Evolutionary conservation across 371 early-diverging fungal genomes (phyloP).

Genomic region (Coemansia sp.): DNA sequence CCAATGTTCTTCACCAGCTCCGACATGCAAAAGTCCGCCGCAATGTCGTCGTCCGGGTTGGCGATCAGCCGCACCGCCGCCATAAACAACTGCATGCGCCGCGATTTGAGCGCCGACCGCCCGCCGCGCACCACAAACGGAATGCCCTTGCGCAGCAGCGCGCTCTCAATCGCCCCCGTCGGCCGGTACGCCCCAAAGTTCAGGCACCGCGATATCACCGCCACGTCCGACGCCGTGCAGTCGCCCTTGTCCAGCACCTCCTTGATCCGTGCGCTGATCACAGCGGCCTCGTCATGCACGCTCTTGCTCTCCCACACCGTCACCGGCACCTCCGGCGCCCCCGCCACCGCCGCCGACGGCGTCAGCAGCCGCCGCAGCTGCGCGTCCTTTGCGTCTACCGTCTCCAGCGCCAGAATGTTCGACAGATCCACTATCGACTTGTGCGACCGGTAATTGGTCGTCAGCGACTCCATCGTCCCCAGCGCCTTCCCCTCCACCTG

Average conservation of each 20-base stretch:
- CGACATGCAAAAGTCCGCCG: conserved; percentile 54
- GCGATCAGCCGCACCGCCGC: conserved; percentile 54
- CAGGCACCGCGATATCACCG: conserved; percentile 54
- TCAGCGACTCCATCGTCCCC: conserved; percentile 50
- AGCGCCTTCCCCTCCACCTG: conserved; percentile 22
- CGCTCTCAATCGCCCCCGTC: conserved; percentile 55
- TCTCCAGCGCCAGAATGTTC: conserved; percentile 53
- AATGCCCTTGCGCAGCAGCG: conserved; percentile 51
- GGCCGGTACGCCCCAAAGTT: conserved; percentile 53
- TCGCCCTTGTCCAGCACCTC: conserved; percentile 50
- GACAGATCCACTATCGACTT: conserved; percentile 55
- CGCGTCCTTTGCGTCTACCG: conserved; percentile 44
- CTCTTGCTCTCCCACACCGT: conserved; percentile 36
- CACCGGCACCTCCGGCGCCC: conserved; percentile 50
- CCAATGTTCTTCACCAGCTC: conserved; percentile 57
- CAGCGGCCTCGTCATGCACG: conserved; percentile 48
- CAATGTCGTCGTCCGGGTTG: conserved; percentile 54
- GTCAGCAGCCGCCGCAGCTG: conserved; percentile 34
- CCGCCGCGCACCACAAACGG: conserved; percentile 56
- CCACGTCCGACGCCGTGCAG: conserved; percentile 56
- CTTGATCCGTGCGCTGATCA: conserved; percentile 54
- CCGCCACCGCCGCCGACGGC: conserved; percentile 20
- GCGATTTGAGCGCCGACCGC: conserved; percentile 43
- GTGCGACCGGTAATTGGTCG: conserved; percentile 64
- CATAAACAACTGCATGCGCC: conserved; percentile 55